A percentile compares a stretch with the other conserved stretches of the same genome.
Conservation (phyloP, 352 stramenopile species). For the Globisporangium lucens region DNA sequence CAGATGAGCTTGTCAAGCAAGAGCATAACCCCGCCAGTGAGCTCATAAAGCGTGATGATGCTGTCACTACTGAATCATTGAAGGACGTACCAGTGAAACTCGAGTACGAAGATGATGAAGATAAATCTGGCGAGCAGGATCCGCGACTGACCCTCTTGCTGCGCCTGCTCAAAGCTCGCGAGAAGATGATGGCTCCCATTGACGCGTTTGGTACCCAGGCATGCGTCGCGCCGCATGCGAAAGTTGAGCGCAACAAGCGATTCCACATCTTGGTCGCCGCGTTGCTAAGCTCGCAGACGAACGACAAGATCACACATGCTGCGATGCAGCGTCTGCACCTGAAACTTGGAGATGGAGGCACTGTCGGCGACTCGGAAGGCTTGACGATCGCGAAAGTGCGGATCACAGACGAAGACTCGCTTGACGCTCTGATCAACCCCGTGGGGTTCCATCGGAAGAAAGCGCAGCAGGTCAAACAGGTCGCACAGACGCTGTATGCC, state of each 20-base stretch:
- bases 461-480: constrained; percentile 53
- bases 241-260: constrained; percentile 20
- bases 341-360: background rate
- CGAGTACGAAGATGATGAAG: background rate
- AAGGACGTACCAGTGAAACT: background rate
- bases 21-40: background rate
- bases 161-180: constrained; percentile 31
- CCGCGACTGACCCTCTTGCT: constrained; percentile 35
- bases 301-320: constrained; percentile 60
- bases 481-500: constrained; percentile 38
- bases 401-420: constrained; percentile 22
- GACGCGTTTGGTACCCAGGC: constrained; percentile 68
- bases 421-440: constrained; percentile 53
- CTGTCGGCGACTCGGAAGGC: constrained; percentile 24
- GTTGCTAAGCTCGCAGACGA: constrained; percentile 72
- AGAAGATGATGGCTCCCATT: constrained; percentile 44
- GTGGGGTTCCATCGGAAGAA: constrained; percentile 79
- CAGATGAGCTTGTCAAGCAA: background rate
- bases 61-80: background rate
- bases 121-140: constrained; percentile 10
- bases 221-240: constrained; percentile 31
- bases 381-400: constrained; percentile 49
- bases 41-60: background rate
- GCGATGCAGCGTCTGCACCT: constrained; percentile 69
- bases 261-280: constrained; percentile 68